A percentile compares a stretch with the other conserved stretches of the same genome.
These are phyloP conservation scores for Colletotrichum echinochloae DNA, from an alignment of 2,329 filamentous ascomycete species.

Conservation along the genomic window DNA sequence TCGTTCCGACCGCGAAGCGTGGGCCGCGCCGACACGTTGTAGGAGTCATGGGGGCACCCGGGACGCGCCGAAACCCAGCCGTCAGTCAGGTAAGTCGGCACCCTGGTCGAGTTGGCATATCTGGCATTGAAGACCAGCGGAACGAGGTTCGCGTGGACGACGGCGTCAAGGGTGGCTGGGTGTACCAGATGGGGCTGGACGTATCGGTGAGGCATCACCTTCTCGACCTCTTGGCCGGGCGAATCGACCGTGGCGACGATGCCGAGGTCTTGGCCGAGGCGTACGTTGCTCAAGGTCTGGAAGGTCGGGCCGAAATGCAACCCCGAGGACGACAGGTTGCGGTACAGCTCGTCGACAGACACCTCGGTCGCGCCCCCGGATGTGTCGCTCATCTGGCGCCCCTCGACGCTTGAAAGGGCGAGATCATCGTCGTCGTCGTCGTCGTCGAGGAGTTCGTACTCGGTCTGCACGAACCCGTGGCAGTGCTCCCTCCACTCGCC, in stretches of 20 bases:
- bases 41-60: conserved; percentile 36
- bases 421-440: background rate
- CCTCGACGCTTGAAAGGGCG: background rate
- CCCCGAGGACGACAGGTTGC: conserved; percentile 34
- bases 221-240: conserved; percentile 12
- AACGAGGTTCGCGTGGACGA: conserved; percentile 48
- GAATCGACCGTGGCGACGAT: conserved; percentile 32
- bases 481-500: conserved; percentile 46
- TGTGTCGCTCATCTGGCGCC: background rate
- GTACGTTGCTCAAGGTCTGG: conserved; percentile 38
- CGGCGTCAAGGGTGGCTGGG: conserved; percentile 50
- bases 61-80: conserved; percentile 29
- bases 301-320: conserved; percentile 42
- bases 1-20: conserved; percentile 34
- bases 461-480: conserved; percentile 43
- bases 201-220: conserved; percentile 43
- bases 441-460: conserved; percentile 25
- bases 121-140: conserved; percentile 14
- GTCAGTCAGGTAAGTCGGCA: conserved; percentile 27
- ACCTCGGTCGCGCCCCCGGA: conserved; percentile 2
- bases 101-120: conserved; percentile 17
- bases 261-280: conserved; percentile 12
- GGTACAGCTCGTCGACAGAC: conserved; percentile 39
- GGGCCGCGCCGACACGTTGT: conserved; percentile 38
- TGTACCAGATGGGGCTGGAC: conserved; percentile 50